phyloP scores from a whole-genome alignment of 2,329 filamentous ascomycete species.

The Geosmithia morbida region DNA sequence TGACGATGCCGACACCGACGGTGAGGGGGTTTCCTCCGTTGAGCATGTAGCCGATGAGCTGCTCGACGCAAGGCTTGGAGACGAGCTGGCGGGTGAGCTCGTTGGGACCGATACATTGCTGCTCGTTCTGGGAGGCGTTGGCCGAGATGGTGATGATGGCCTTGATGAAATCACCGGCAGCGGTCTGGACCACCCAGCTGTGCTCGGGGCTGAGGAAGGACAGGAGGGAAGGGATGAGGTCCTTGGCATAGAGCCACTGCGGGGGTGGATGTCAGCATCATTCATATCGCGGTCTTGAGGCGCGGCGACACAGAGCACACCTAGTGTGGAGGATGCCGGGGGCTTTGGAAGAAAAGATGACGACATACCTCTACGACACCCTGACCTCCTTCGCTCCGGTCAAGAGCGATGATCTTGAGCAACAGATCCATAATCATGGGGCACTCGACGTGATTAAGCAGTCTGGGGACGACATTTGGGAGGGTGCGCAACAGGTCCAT shows the following conservation, averaged over 20 bases:
- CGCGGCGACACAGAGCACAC: background rate
- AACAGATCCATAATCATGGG: constrained; percentile 97
- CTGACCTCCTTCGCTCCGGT: constrained; percentile 80
- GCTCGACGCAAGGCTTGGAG: constrained; percentile 68
- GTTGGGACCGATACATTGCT: constrained; percentile 97
- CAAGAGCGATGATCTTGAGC: constrained; percentile 91
- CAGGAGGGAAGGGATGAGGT: constrained; percentile 75
- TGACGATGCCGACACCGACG: constrained; percentile 92
- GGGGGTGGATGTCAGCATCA: constrained; percentile 6
- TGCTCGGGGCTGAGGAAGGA: constrained; percentile 77
- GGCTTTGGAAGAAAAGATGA: background rate
- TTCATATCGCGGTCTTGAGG: constrained; percentile 1
- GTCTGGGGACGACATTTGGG: constrained; percentile 66
- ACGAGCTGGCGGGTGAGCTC: constrained; percentile 91
- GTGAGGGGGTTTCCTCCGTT: constrained; percentile 86
- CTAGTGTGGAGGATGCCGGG: background rate
- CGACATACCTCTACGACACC: constrained; percentile 77
- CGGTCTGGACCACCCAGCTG: constrained; percentile 83
- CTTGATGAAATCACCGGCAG: constrained; percentile 93
- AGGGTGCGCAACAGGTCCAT: constrained; percentile 74
- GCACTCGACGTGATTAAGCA: constrained; percentile 89
- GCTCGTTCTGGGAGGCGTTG: constrained; percentile 94
- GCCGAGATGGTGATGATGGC: constrained; percentile 98
- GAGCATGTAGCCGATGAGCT: constrained; percentile 84
- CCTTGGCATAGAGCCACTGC: constrained; percentile 82